Evolutionary conservation across 495 filamentous ascomycete genomes (phyloP), one percentile per base, ranked within the genome.

Genomic region (Penicillium malachiteum): DNA sequence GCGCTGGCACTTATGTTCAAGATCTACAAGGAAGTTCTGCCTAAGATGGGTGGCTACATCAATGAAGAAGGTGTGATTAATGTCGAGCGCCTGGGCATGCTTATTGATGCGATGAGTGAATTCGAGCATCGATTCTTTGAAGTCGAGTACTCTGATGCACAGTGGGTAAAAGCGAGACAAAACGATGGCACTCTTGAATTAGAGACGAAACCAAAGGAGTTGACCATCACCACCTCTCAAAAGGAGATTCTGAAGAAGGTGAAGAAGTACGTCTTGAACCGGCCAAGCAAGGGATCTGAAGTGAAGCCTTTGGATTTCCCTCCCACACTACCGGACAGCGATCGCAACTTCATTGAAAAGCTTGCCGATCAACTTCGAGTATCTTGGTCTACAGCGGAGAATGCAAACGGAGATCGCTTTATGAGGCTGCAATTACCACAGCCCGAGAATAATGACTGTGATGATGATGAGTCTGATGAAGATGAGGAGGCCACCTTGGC

Each of bases 1-100:
- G 95, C 95, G 10, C 75, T 97, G 65, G 88, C 92, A 16, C 83
- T 94, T 58, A 97, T 97, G 92, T 99, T 99, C 70, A 90, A 88
- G 70, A 85, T 95, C 55, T 99, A 99, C 79, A 97, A 97, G 66
- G 78, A 87, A 17, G 84, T 96, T 13, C 77, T 99, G 52, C 91
- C 90, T 26, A 89, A 87, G 68, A 88, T 89, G 67, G 87, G 89
- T 48, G 95, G 95, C 14, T 99, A 99, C 66, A 95, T 99, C 69
- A 99, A 99, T 69, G 91, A 97, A 65, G 81, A 87, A 35, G 95
- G 95, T 52, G 84, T 88, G 42, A 96, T 99, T 66, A 93, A 97
- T 63, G 69, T 97, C 60, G 71, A 87, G 48, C 83, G 94, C 40
- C 71, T 99, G 52, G 83, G 81, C 8, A 73, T 91, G 34, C 81